A percentile compares a stretch with the other conserved stretches of the same genome.
These are phyloP conservation scores for Millerago galiae DNA, from an alignment of 805 yeast genomes.

Conservation along the genomic window DNA sequence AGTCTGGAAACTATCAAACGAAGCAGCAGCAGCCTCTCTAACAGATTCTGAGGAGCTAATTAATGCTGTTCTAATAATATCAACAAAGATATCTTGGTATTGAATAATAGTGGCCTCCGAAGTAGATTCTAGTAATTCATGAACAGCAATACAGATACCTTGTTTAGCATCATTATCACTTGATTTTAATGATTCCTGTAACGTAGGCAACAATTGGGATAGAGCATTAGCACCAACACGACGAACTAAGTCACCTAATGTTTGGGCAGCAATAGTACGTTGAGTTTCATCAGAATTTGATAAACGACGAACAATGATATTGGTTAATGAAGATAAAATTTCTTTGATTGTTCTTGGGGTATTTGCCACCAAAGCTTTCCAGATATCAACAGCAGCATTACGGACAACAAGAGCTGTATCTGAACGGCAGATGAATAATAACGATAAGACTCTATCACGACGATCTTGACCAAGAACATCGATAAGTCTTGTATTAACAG, in stretches of 20 bases:
- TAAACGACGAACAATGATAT: constrained; percentile 71
- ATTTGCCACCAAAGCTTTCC: constrained; percentile 95
- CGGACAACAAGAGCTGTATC: constrained; percentile 86
- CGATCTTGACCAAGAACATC: constrained; percentile 83
- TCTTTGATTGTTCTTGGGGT: constrained; percentile 94
- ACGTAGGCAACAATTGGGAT: constrained; percentile 76
- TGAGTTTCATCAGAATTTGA: constrained; percentile 77
- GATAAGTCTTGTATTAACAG: constrained; percentile 56
- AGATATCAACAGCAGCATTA: constrained; percentile 83
- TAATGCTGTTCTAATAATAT: constrained; percentile 71
- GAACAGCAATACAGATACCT: constrained; percentile 93
- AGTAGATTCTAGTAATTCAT: constrained; percentile 77
- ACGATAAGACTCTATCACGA: constrained; percentile 77
- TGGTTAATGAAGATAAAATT: constrained; percentile 77
- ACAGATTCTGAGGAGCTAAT: constrained; percentile 69
- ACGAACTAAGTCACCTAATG: constrained; percentile 90
- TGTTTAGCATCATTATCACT: constrained; percentile 81
- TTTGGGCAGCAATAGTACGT: constrained; percentile 84
- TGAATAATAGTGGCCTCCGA: constrained; percentile 50
- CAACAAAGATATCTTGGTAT: constrained; percentile 64
- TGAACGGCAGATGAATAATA: constrained; percentile 90
- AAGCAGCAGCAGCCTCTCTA: constrained; percentile 85
- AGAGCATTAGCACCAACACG: constrained; percentile 89
- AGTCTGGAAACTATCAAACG: constrained; percentile 83
- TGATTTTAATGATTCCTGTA: constrained; percentile 55